A percentile compares a stretch with the other conserved stretches of the same genome.
These are phyloP conservation scores for Andrographis paniculata DNA, from an alignment of 305 asterid genomes.

Conservation along the genomic window DNA sequence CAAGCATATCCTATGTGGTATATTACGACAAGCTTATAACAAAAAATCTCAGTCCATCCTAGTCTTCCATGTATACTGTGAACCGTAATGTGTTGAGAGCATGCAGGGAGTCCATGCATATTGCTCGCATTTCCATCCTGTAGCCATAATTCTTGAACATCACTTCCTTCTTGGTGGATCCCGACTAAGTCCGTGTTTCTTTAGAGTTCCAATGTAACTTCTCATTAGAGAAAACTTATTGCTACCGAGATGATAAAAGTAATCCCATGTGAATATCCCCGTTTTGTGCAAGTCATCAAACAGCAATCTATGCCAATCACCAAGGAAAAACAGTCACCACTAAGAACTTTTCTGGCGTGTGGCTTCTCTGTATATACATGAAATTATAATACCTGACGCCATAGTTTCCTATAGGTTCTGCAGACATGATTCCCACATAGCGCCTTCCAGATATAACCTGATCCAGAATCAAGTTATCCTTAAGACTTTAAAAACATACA, in stretches of 20 bases:
- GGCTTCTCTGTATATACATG: not conserved
- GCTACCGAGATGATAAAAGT: constrained; percentile 69
- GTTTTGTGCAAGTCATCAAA: constrained; percentile 87
- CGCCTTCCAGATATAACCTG: constrained; percentile 81
- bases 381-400: constrained; percentile 58
- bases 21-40: too few relatives aligned
- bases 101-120: too few relatives aligned
- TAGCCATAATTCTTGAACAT: constrained; percentile 9
- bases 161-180: constrained; percentile 60
- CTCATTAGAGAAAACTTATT: constrained; percentile 70
- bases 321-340: not conserved
- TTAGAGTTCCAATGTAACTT: constrained; percentile 52
- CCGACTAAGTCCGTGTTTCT: constrained; percentile 65
- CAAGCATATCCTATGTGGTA: too few relatives aligned
- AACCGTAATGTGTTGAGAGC: too few relatives aligned
- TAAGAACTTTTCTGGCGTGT: not conserved
- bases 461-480: constrained; percentile 15
- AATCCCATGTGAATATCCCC: constrained; percentile 84
- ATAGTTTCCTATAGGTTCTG: constrained; percentile 81
- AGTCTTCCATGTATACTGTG: too few relatives aligned
- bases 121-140: too few relatives aligned
- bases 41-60: too few relatives aligned
- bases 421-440: constrained; percentile 67
- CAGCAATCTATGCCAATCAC: constrained; percentile 40
- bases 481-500: not conserved